A percentile compares a stretch with the other conserved stretches of the same genome.
Evolutionary conservation across 78 protist species (phyloP).

Genomic region (Anaeramoeba flamelloides): DNA sequence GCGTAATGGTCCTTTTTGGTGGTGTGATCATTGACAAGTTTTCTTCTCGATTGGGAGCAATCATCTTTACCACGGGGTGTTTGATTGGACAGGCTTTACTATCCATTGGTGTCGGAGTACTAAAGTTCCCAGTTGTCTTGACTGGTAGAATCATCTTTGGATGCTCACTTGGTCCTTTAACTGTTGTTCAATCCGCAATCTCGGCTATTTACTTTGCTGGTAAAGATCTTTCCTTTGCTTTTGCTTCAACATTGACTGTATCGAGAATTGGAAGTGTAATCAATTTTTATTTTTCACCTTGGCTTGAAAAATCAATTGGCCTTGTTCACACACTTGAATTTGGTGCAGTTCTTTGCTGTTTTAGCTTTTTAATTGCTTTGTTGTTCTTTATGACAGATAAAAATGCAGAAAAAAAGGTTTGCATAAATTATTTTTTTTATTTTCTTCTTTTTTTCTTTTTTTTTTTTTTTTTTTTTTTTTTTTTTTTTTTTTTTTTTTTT

Average conservation of each 20-base stretch:
- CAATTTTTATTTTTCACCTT: neutral
- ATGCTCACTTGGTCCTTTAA: neutral
- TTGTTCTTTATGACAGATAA: neutral
- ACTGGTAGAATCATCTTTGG: neutral
- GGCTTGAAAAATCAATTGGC: neutral
- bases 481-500: too few species aligned
- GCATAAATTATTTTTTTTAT: too few species aligned
- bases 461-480: too few species aligned
- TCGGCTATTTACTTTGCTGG: neutral
- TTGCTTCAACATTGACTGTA: neutral
- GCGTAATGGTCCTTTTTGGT: neutral
- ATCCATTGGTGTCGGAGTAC: neutral
- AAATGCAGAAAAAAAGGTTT: neutral
- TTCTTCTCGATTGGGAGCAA: neutral
- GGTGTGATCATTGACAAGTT: neutral
- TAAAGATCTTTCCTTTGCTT: neutral
- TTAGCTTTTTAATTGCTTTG: neutral
- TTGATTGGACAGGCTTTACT: neutral
- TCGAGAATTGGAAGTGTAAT: neutral
- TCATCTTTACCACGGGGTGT: neutral
- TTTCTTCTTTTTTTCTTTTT: too few species aligned
- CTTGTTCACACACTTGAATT: neutral
- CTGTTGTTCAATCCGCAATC: neutral
- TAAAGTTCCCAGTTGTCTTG: neutral
- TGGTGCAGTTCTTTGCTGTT: neutral